Percentiles rank a stretch among this genome's conserved stretches.
These are phyloP conservation scores for Olyra latifolia DNA, from an alignment of 176 grass and related monocot species.

Conservation along the genomic window DNA sequence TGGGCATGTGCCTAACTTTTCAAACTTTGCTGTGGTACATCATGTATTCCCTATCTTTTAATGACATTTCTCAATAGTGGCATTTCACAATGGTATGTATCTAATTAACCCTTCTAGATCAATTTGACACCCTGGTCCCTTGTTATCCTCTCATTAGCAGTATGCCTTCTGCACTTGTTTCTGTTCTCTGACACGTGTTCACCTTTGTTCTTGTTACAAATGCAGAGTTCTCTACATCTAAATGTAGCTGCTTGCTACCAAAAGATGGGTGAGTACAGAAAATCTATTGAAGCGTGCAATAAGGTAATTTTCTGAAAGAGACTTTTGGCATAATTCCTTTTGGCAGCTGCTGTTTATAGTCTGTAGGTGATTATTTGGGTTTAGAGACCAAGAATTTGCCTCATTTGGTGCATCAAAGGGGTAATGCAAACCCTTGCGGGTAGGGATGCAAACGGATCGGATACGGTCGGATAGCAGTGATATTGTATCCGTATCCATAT, in stretches of 20 bases:
- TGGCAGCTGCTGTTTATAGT: conserved; percentile 2
- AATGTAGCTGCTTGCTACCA: conserved; percentile 97
- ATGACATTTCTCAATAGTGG: too few species aligned
- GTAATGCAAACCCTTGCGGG: neutral
- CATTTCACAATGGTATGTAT: too few species aligned
- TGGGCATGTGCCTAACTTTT: too few species aligned
- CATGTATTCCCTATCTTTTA: too few species aligned
- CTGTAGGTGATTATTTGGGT: neutral
- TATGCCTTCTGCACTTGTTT: neutral
- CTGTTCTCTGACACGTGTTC: conserved; percentile 5
- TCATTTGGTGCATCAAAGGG: neutral
- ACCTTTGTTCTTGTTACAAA: conserved; percentile 33
- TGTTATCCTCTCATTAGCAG: neutral
- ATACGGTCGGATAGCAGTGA: too few species aligned
- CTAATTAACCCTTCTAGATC: too few species aligned
- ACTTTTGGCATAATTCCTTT: conserved; percentile 5
- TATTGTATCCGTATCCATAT: too few species aligned
- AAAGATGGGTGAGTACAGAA: conserved; percentile 82
- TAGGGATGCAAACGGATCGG: too few species aligned
- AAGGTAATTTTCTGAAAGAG: conserved; percentile 50
- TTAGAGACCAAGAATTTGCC: neutral
- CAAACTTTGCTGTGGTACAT: too few species aligned
- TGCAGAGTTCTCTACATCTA: conserved; percentile 82
- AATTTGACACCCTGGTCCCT: neutral
- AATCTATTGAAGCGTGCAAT: conserved; percentile 90